Conservation (phyloP, 2,329 filamentous ascomycete genomes). For the Colletotrichum cordylinicola region DNA sequence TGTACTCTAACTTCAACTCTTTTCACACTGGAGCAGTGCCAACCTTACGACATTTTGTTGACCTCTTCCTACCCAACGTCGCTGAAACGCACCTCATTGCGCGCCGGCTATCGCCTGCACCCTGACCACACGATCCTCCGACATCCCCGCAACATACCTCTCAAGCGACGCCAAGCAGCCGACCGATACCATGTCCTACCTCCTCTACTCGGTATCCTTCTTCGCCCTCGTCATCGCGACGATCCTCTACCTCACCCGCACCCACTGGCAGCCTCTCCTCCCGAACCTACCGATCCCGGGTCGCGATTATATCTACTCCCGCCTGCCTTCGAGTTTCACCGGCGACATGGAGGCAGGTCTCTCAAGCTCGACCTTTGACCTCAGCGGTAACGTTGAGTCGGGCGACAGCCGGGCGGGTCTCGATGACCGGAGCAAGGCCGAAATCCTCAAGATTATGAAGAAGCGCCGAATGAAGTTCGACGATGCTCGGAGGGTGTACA, state of each 20-base stretch:
- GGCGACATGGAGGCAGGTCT: constrained; percentile 89
- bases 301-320: constrained; percentile 73
- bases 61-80: too few relatives aligned
- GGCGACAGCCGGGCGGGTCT: constrained; percentile 83
- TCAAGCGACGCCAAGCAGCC: neutral
- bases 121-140: neutral
- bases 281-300: constrained; percentile 62
- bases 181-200: constrained; percentile 69
- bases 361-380: constrained; percentile 82
- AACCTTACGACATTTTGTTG: too few relatives aligned
- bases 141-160: neutral
- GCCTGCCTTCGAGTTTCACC: constrained; percentile 78
- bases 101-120: neutral
- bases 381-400: constrained; percentile 78
- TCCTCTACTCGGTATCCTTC: constrained; percentile 80
- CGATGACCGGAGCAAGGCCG: constrained; percentile 79
- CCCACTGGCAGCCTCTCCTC: constrained; percentile 75
- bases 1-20: neutral
- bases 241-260: constrained; percentile 80
- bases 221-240: constrained; percentile 75
- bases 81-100: neutral
- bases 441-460: constrained; percentile 92
- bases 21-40: neutral
- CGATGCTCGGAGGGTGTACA: constrained; percentile 85
- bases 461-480: constrained; percentile 83